Conservation (phyloP, 2,329 filamentous ascomycete species). For the Pestalotiopsis sp. region DNA sequence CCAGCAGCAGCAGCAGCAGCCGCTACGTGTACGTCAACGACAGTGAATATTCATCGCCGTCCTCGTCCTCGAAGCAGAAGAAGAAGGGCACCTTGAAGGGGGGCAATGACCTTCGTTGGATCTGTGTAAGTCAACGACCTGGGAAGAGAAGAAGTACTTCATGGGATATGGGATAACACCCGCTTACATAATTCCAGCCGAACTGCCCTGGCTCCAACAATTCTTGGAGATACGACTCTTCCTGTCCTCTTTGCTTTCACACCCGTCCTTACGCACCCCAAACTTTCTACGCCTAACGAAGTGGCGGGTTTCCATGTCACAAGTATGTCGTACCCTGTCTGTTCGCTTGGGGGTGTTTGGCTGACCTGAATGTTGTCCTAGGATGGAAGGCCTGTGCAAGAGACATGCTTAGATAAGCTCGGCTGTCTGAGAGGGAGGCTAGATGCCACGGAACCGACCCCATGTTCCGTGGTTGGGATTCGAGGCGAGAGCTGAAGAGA, state of each 20-base stretch:
- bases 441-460: background rate
- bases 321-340: background rate
- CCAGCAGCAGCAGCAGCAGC: background rate
- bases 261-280: background rate
- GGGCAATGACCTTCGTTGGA: background rate
- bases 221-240: background rate
- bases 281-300: background rate
- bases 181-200: background rate
- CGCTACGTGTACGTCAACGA: background rate
- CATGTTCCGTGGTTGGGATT: background rate
- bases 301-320: background rate
- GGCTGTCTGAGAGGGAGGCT: background rate
- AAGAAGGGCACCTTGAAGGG: background rate
- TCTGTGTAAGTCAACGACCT: background rate
- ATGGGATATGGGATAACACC: background rate
- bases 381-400: no score
- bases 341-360: background rate
- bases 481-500: background rate
- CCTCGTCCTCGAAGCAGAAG: background rate
- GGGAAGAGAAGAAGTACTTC: background rate
- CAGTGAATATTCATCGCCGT: background rate
- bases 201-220: constrained; percentile 7
- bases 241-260: background rate
- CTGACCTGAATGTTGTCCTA: background rate
- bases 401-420: no score